Conservation (phyloP, 2,329 filamentous ascomycete genomes). For the Beauveria asiatica region DNA sequence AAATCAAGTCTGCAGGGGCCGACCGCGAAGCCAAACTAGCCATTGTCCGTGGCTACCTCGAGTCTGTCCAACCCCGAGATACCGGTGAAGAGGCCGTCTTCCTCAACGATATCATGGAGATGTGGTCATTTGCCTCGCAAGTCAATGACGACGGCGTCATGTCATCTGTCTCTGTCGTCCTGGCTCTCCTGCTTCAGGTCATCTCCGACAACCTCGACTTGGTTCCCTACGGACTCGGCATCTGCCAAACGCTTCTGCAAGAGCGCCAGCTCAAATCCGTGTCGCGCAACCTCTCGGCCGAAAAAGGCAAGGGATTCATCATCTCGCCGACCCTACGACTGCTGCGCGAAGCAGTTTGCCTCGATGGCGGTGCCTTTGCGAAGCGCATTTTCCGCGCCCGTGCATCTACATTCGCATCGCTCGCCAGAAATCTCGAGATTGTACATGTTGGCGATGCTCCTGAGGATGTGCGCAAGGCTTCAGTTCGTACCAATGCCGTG, state of each 20-base stretch:
- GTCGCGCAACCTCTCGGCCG: slow-evolving; percentile 67
- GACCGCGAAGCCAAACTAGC: slow-evolving; percentile 34
- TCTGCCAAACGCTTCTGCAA: slow-evolving; percentile 76
- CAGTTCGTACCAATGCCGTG: slow-evolving; percentile 74
- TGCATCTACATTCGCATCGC: slow-evolving; percentile 68
- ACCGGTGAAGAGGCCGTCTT: slow-evolving; percentile 45
- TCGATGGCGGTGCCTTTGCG: slow-evolving; percentile 78
- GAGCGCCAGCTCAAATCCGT: slow-evolving; percentile 74
- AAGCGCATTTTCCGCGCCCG: slow-evolving; percentile 69
- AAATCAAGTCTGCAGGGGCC: slow-evolving; percentile 43
- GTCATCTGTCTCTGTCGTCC: slow-evolving; percentile 69
- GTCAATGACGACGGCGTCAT: slow-evolving; percentile 73
- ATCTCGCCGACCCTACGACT: slow-evolving; percentile 83
- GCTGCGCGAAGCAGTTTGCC: slow-evolving; percentile 73
- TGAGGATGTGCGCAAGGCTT: slow-evolving; percentile 62
- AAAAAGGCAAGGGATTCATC: slow-evolving; percentile 76
- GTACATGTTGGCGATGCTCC: slow-evolving; percentile 45
- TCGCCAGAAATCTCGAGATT: slow-evolving; percentile 75
- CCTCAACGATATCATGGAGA: slow-evolving; percentile 74
- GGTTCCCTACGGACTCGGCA: slow-evolving; percentile 62
- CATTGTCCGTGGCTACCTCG: slow-evolving; percentile 63
- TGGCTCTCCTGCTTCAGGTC: slow-evolving; percentile 73
- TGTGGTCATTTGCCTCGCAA: slow-evolving; percentile 76
- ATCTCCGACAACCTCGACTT: slow-evolving; percentile 68
- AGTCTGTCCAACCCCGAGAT: slow-evolving; percentile 41